A percentile compares a stretch with the other conserved stretches of the same genome.
These are phyloP conservation scores for Cercophora sp. DNA, from an alignment of 495 filamentous ascomycete species.

Conservation along the genomic window DNA sequence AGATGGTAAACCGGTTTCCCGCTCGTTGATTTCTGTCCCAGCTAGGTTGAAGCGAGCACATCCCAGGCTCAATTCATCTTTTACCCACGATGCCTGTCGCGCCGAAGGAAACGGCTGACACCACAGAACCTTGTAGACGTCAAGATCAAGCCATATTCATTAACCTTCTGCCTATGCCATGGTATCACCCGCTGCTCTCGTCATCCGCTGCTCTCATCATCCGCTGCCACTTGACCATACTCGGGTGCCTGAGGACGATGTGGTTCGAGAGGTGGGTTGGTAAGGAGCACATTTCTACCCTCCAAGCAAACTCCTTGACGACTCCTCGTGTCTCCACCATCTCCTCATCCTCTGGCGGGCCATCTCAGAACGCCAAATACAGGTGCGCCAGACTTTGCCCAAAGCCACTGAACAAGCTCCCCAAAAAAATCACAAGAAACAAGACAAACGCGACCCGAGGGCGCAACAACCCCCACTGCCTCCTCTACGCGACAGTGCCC, in stretches of 20 bases:
- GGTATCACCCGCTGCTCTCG: constrained; percentile 5
- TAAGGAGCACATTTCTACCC: too few relatives aligned
- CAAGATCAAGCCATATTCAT: neutral
- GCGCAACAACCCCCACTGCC: too few relatives aligned
- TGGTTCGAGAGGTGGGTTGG: too few relatives aligned
- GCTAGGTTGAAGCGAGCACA: too few relatives aligned
- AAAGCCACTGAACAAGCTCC: too few relatives aligned
- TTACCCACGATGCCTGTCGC: too few relatives aligned
- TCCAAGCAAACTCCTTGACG: neutral
- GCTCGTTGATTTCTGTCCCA: too few relatives aligned
- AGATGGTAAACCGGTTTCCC: too few relatives aligned
- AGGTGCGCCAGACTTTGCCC: constrained; percentile 20
- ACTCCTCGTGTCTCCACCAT: neutral
- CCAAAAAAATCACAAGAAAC: neutral
- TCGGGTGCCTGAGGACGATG: too few relatives aligned
- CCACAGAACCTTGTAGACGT: neutral
- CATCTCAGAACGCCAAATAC: constrained; percentile 20
- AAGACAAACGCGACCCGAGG: neutral
- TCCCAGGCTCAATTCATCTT: too few relatives aligned
- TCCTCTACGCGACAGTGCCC: constrained; percentile 15
- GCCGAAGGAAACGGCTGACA: too few relatives aligned
- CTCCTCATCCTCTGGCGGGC: neutral
- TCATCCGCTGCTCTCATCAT: neutral
- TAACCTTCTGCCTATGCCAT: constrained; percentile 5
- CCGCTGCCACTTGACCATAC: too few relatives aligned